phyloP scores from a whole-genome alignment of 495 filamentous ascomycete genomes.

The Penicillium lividum region DNA sequence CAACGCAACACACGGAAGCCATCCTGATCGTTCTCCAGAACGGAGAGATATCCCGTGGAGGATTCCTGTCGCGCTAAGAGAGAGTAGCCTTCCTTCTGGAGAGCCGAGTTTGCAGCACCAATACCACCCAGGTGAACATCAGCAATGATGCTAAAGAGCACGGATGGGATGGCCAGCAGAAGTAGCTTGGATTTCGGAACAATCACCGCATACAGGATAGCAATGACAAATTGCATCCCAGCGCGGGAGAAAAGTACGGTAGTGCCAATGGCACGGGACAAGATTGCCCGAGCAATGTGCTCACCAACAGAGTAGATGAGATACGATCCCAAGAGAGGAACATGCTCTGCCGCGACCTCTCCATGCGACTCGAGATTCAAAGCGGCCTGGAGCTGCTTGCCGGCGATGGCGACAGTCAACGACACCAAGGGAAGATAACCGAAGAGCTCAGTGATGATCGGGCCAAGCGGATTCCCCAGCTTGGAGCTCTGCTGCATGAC shows the following conservation, averaged over 20 bases:
- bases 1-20: conserved; percentile 84
- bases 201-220: conserved; percentile 60
- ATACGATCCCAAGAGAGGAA: conserved; percentile 63
- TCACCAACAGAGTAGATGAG: conserved; percentile 63
- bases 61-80: conserved; percentile 81
- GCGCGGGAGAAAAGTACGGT: conserved; percentile 65
- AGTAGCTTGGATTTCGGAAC: conserved; percentile 71
- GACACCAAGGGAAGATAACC: conserved; percentile 74
- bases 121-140: conserved; percentile 70
- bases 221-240: conserved; percentile 68
- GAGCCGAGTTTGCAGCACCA: conserved; percentile 59
- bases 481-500: conserved; percentile 62
- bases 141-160: conserved; percentile 66
- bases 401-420: conserved; percentile 64
- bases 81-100: conserved; percentile 52
- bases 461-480: conserved; percentile 69
- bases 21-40: conserved; percentile 69
- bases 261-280: conserved; percentile 60
- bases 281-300: conserved; percentile 45
- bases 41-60: conserved; percentile 86
- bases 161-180: conserved; percentile 61
- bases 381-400: conserved; percentile 59
- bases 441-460: conserved; percentile 68
- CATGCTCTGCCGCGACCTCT: conserved; percentile 55
- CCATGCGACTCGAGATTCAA: conserved; percentile 56